Evolutionary conservation across 2,329 filamentous ascomycete genomes (phyloP).

Genomic region (Calonectria hongkongensis): DNA sequence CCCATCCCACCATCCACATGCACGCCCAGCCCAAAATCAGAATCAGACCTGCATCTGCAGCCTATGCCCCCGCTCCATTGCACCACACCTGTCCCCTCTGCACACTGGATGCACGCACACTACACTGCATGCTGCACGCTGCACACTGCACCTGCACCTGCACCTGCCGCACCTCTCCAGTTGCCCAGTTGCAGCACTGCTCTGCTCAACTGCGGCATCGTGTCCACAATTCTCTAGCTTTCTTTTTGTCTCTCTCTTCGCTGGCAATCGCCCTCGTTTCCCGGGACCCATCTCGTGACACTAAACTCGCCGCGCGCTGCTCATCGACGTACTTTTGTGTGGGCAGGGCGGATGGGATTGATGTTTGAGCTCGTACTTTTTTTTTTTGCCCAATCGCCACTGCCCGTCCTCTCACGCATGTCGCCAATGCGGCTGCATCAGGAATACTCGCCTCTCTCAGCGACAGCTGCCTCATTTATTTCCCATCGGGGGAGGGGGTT

Average conservation of each 20-base stretch:
- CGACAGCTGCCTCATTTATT: neutral
- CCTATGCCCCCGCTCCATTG: slow-evolving; percentile 35
- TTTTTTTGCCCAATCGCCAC: slow-evolving; percentile 1
- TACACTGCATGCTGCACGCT: slow-evolving; percentile 1
- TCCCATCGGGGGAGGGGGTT: neutral
- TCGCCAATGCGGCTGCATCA: neutral
- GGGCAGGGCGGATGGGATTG: slow-evolving; percentile 9
- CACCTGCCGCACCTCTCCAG: slow-evolving; percentile 33
- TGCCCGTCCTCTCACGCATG: neutral
- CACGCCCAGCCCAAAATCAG: slow-evolving; percentile 24
- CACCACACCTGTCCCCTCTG: slow-evolving; percentile 35
- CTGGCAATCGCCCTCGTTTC: slow-evolving; percentile 33
- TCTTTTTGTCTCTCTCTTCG: slow-evolving; percentile 34
- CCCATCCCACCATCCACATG: slow-evolving; percentile 24
- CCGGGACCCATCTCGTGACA: neutral
- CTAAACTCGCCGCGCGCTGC: slow-evolving; percentile 13
- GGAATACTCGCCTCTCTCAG: neutral
- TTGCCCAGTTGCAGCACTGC: slow-evolving; percentile 21
- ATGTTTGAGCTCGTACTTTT: slow-evolving; percentile 20
- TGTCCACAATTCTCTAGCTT: slow-evolving; percentile 33
- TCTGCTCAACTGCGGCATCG: slow-evolving; percentile 32
- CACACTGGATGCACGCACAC: slow-evolving; percentile 28
- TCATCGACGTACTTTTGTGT: slow-evolving; percentile 22
- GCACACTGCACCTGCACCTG: slow-evolving; percentile 24
- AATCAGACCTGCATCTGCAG: slow-evolving; percentile 41